Base-by-base conservation (phyloP, 2,329 filamentous ascomycete genomes). In the Colletotrichum godetiae region DNA sequence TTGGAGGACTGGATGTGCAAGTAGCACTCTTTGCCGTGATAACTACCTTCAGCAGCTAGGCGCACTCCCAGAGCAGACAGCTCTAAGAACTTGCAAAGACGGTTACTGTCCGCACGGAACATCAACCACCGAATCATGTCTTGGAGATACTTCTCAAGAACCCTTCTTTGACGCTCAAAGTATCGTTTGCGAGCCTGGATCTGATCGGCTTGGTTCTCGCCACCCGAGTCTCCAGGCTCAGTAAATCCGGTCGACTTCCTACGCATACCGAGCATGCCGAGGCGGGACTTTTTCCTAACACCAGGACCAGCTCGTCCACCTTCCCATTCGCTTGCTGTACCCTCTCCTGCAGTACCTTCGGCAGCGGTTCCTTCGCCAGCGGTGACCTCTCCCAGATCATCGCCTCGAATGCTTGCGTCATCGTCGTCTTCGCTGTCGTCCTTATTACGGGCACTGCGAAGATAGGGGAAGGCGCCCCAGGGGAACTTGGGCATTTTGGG, bases 111-210 rank as follows among this genome's bases (percentile, higher is more conserved):
- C 7, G 97, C 92, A 58, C 96, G 91, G 84, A 99, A 99, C 83
- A 99, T 98, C 78, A 99, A 91, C 90, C 96, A 98, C 67, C 94
- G 92, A 73, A 98, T 96, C 92, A 98, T 95, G 78, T 96, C 93
- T 76, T 96, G 94, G 24, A 99, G 86, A 80, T 99, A 99, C 61
- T 92, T 91, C 80, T 98, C 97, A 37, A 99, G 86, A 80, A 94
- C 94, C 78, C 92, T 93, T 69, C 96, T 91, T 82, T 98, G 95
- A 74, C 90, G 92, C 77, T 97, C 94, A 53, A 94, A 90, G 77
- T 96, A 97, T 69, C 92, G 86, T 76, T 86, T 86, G 72, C 85
- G 78, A 13, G 78, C 79, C 63, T 80, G 80, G 67, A 79, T 88
- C 35, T 88, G 84, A 69, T 85, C 83, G n/a, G 60, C 49, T 64